A percentile compares a stretch with the other conserved stretches of the same genome.
Evolutionary conservation across 345 rosid species (phyloP).

Genomic region (Excoecaria agallocha): DNA sequence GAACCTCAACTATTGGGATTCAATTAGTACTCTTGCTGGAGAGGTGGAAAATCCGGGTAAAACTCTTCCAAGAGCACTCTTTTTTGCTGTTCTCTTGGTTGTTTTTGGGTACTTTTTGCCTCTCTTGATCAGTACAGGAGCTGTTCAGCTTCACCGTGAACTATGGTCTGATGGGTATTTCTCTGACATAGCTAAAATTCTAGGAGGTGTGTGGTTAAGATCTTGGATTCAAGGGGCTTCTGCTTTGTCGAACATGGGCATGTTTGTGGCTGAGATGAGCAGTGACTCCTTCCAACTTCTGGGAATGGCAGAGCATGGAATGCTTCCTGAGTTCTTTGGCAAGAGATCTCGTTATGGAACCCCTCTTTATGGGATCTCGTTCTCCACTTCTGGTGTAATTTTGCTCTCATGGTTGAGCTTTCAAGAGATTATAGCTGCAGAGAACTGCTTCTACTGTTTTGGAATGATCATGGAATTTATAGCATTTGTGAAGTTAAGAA

Average conservation of each 20-base stretch:
- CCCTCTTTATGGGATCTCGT: slow-evolving; percentile 54
- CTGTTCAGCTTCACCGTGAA: slow-evolving; percentile 55
- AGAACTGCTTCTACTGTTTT: slow-evolving; percentile 67
- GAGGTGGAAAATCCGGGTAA: slow-evolving; percentile 66
- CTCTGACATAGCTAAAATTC: slow-evolving; percentile 55
- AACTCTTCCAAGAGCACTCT: slow-evolving; percentile 65
- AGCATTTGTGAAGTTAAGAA: slow-evolving; percentile 54
- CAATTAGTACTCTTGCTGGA: slow-evolving; percentile 68
- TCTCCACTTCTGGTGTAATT: slow-evolving; percentile 68
- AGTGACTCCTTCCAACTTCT: slow-evolving; percentile 75
- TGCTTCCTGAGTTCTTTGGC: slow-evolving; percentile 64
- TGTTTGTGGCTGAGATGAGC: slow-evolving; percentile 80
- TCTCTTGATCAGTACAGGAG: slow-evolving; percentile 59
- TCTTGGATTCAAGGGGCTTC: slow-evolving; percentile 79
- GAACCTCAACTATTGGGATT: slow-evolving; percentile 81
- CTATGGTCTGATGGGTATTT: slow-evolving; percentile 74
- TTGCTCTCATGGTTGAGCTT: slow-evolving; percentile 68
- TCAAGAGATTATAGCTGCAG: slow-evolving; percentile 68
- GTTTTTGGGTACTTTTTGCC: slow-evolving; percentile 60
- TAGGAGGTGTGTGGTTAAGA: slow-evolving; percentile 69
- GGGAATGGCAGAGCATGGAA: slow-evolving; percentile 73
- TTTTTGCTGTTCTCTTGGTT: slow-evolving; percentile 58
- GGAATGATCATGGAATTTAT: slow-evolving; percentile 79
- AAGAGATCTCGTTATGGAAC: slow-evolving; percentile 61
- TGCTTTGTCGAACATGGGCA: slow-evolving; percentile 68